phyloP scores from a whole-genome alignment of 2,329 filamentous ascomycete species.

The Ophiostoma sp. region DNA sequence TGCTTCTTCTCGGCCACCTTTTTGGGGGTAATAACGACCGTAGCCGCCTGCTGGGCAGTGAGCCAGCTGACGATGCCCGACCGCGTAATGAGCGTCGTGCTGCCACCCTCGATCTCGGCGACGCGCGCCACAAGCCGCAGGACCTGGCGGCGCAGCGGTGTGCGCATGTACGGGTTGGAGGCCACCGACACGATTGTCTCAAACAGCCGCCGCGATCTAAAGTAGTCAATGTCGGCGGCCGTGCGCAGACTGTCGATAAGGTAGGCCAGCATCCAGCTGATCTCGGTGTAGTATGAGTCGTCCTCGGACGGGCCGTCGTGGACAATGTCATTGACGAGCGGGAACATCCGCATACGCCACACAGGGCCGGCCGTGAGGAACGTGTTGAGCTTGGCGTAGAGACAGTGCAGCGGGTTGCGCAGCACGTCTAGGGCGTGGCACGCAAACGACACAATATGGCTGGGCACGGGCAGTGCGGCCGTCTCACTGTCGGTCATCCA shows the following conservation, averaged over 20 bases:
- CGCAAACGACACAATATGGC: constrained; percentile 70
- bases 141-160: constrained; percentile 55
- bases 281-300: constrained; percentile 65
- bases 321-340: constrained; percentile 61
- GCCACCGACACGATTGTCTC: constrained; percentile 69
- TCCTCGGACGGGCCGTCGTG: constrained; percentile 65
- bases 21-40: background rate
- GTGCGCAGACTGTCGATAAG: constrained; percentile 63
- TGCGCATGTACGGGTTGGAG: constrained; percentile 58
- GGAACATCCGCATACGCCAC: constrained; percentile 65
- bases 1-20: background rate
- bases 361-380: constrained; percentile 73
- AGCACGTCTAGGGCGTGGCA: constrained; percentile 64
- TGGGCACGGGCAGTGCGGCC: constrained; percentile 53
- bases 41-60: constrained; percentile 49
- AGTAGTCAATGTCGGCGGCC: constrained; percentile 54
- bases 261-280: constrained; percentile 68
- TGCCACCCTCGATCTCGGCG: constrained; percentile 63
- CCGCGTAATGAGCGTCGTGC: constrained; percentile 73
- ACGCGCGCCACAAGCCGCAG: constrained; percentile 61
- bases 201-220: constrained; percentile 61
- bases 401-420: constrained; percentile 68
- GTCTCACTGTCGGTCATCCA: constrained; percentile 42
- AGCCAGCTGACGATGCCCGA: constrained; percentile 73
- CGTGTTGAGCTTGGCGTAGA: constrained; percentile 81